A percentile compares a stretch with the other conserved stretches of the same genome.
Evolutionary conservation across 345 rosid genomes (phyloP).

Genomic region (Raphanus raphanistrum): DNA sequence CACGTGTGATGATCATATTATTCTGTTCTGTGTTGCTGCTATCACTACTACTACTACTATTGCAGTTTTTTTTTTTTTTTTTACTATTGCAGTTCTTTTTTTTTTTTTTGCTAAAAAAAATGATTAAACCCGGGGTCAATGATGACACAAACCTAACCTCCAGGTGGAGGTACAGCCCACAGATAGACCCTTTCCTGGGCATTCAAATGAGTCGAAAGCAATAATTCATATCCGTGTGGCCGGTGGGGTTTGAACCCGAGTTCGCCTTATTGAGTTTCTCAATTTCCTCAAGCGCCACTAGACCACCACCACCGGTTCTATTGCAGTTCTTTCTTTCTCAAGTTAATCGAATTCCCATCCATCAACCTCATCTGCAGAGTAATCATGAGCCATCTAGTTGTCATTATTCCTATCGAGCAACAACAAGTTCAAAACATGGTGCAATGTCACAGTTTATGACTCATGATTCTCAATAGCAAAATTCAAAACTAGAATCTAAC

Average conservation of each 20-base stretch:
- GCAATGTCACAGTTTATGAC: not conserved
- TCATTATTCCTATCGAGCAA: not conserved
- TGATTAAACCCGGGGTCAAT: too few relatives aligned
- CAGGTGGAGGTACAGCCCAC: too few relatives aligned
- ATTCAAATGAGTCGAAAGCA: too few relatives aligned
- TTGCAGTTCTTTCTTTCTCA: slow-evolving; percentile 42
- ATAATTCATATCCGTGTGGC: too few relatives aligned
- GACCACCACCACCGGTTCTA: too few relatives aligned
- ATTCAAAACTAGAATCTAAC: slow-evolving; percentile 1
- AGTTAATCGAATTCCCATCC: slow-evolving; percentile 98
- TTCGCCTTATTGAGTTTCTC: too few relatives aligned
- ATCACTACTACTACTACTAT: slow-evolving; percentile 13
- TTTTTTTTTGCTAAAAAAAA: too few relatives aligned
- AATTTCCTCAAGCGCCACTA: too few relatives aligned
- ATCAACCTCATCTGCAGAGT: slow-evolving; percentile 74
- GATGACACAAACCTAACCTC: too few relatives aligned
- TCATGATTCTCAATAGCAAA: not conserved
- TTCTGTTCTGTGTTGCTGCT: slow-evolving; percentile 27
- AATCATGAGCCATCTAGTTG: slow-evolving; percentile 50
- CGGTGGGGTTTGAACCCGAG: too few relatives aligned
- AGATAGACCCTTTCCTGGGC: too few relatives aligned
- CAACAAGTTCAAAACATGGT: not conserved
- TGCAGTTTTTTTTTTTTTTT: slow-evolving; percentile 47
- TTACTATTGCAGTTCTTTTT: too few relatives aligned
- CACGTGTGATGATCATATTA: not conserved